Evolutionary conservation across 2,329 filamentous ascomycete genomes (phyloP), one percentile per base, ranked within the genome.

Genomic region (Pezicula rhizophila): DNA sequence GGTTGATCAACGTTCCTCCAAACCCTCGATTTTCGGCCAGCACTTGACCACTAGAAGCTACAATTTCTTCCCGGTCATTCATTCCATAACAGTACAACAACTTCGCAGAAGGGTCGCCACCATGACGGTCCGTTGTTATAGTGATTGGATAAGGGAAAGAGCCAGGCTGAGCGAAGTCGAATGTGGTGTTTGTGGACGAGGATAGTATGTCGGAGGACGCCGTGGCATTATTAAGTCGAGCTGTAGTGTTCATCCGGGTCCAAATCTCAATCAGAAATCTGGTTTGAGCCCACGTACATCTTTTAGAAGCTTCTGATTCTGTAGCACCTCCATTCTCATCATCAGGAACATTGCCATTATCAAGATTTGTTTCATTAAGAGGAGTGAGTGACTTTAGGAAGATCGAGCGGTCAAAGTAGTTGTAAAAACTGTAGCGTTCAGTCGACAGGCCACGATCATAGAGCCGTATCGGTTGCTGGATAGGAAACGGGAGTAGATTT

Each of bases 381-480:
- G 70, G 64, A 0, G 68, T 67, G 10, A 75, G 69, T 14, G 80
- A 82, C 57, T 83, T 81, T 53, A 95, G 74, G 71, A 92, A 95
- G 54, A 95, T 88, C 8, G 85, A 86, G 56, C 90, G 88, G 68
- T 90, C 84, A 67, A 87, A 97, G 72, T 96, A 95, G 1, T 80
- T 87, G 70, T 96, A 96, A 70, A 96, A 96, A 2, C 89, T 89
- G 66, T 95, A 96, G 68, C 96, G 89, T 66, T 97, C 92, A 0
- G 84, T 85, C 2, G 78, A 71, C 25, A 87, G 73, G 15, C 87
- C 90, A 17, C 90, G 86, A 65, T 97, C 89, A 66, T 84, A 97
- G 1, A 97, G 78, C 2, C 87, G 81, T 11, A 97, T 73, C 0
- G 89, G 92, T 61, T 97, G 93, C 51, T 85, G 80, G 5, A 72